A percentile compares a stretch with the other conserved stretches of the same genome.
Evolutionary conservation across 2,329 filamentous ascomycete species (phyloP).

Genomic region (Ophiocordyceps unilateralis): DNA sequence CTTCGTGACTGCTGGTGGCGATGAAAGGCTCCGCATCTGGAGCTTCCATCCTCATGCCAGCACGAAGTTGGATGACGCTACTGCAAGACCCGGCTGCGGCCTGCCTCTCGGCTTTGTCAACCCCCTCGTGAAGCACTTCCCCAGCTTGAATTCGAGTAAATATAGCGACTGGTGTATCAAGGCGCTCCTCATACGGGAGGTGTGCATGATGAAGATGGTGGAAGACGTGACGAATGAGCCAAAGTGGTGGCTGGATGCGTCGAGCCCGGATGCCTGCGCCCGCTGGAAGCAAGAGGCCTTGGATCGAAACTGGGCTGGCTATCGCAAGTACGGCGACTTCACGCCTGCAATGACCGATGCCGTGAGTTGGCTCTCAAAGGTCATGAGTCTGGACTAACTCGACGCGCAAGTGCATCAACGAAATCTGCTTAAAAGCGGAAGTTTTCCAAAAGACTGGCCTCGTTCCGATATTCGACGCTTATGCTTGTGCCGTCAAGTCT

Average conservation of each 20-base stretch:
- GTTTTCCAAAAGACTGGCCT: conserved; percentile 15
- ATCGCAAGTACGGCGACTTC: conserved; percentile 9
- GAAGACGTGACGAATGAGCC: conserved; percentile 17
- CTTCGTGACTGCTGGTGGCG: background rate
- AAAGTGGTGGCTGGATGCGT: conserved; percentile 17
- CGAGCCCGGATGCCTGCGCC: conserved; percentile 7
- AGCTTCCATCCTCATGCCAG: background rate
- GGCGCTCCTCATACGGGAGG: conserved; percentile 13
- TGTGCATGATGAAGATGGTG: conserved; percentile 15
- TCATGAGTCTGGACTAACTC: background rate
- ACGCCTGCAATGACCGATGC: conserved; percentile 13
- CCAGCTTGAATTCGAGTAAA: background rate
- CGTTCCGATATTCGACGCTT: conserved; percentile 16
- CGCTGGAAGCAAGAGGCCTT: conserved; percentile 14
- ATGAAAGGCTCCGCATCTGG: background rate
- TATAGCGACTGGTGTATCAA: conserved; percentile 8
- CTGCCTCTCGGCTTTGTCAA: background rate
- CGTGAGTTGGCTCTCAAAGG: conserved; percentile 6
- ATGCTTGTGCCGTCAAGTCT: conserved; percentile 16
- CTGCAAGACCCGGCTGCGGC: background rate
- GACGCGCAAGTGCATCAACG: conserved; percentile 8
- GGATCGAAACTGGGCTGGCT: conserved; percentile 11
- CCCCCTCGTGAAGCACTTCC: background rate
- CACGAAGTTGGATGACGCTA: too few species aligned
- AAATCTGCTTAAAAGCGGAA: conserved; percentile 15